Conservation (phyloP, 495 filamentous ascomycete genomes). For the Xylaria curta region DNA sequence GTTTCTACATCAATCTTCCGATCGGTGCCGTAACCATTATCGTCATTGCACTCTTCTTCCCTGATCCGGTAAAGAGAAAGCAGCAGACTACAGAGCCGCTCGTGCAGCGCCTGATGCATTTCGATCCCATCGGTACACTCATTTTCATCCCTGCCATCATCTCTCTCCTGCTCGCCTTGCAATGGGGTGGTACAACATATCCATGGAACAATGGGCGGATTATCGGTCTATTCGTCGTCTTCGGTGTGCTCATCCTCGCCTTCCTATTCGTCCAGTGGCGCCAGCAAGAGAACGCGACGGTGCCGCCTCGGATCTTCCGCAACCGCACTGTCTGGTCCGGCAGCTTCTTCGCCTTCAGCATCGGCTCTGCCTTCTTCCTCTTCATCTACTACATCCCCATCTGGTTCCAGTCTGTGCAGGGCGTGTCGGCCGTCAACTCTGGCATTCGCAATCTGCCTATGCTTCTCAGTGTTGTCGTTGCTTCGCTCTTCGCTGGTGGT, state of each 20-base stretch:
- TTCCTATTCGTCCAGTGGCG: slow-evolving; percentile 69
- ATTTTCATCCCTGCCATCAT: slow-evolving; percentile 77
- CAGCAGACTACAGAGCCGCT: slow-evolving; percentile 41
- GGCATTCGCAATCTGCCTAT: slow-evolving; percentile 81
- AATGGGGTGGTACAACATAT: slow-evolving; percentile 81
- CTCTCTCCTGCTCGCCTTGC: slow-evolving; percentile 75
- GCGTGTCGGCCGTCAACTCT: slow-evolving; percentile 67
- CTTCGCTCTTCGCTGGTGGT: slow-evolving; percentile 66
- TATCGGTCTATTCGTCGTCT: slow-evolving; percentile 71
- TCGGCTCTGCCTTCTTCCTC: slow-evolving; percentile 72
- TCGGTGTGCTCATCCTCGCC: slow-evolving; percentile 63
- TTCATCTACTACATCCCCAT: slow-evolving; percentile 77
- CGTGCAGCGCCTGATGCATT: slow-evolving; percentile 57
- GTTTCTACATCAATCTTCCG: slow-evolving; percentile 81
- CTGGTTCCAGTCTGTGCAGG: slow-evolving; percentile 89
- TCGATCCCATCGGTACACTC: slow-evolving; percentile 71
- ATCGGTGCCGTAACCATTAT: slow-evolving; percentile 71
- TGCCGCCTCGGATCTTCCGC: slow-evolving; percentile 72
- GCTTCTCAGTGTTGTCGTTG: slow-evolving; percentile 67
- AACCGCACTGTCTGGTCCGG: slow-evolving; percentile 70
- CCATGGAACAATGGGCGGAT: slow-evolving; percentile 69
- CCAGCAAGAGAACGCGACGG: slow-evolving; percentile 70
- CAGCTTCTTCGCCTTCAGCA: slow-evolving; percentile 58
- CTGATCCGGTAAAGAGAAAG: slow-evolving; percentile 52
- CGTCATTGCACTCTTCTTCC: slow-evolving; percentile 65